Percentiles rank a stretch among this genome's conserved stretches.
phyloP scores from a whole-genome alignment of 1,284 basidiomycete species.

The Cutaneotrichosporon sp. region DNA sequence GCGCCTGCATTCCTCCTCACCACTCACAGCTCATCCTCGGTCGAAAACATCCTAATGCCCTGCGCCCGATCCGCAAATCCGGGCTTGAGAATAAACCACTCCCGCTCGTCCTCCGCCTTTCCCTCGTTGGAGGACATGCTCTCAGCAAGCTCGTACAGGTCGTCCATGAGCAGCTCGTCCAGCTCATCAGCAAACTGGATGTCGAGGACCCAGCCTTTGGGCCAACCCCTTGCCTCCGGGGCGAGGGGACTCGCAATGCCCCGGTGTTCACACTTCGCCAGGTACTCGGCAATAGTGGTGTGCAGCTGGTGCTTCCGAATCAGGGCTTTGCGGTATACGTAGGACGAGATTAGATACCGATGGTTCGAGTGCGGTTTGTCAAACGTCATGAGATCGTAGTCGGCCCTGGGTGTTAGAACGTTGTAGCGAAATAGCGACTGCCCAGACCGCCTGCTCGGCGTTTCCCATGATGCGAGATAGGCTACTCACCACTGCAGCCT shows the following conservation, averaged over 20 bases:
- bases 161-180: conserved; percentile 88
- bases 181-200: conserved; percentile 90
- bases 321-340: conserved; percentile 84
- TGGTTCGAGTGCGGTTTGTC: conserved; percentile 55
- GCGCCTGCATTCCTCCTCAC: too few relatives aligned
- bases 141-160: conserved; percentile 79
- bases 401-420: conserved; percentile 44
- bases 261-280: conserved; percentile 60
- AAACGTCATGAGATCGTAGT: conserved; percentile 76
- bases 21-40: conserved; percentile 60
- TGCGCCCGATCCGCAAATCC: conserved; percentile 95
- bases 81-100: conserved; percentile 90
- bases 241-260: conserved; percentile 17
- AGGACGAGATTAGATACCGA: conserved; percentile 69
- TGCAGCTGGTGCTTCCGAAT: conserved; percentile 94
- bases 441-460: too few relatives aligned
- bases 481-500: conserved; percentile 43
- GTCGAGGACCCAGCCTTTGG: conserved; percentile 81
- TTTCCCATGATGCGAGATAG: not conserved
- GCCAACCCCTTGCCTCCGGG: conserved; percentile 54
- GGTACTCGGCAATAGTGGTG: conserved; percentile 65
- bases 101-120: conserved; percentile 49
- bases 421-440: too few relatives aligned
- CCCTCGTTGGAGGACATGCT: conserved; percentile 55
- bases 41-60: conserved; percentile 87